Base-by-base conservation (phyloP, 148 eudicot species). In the Cornus suecica region DNA sequence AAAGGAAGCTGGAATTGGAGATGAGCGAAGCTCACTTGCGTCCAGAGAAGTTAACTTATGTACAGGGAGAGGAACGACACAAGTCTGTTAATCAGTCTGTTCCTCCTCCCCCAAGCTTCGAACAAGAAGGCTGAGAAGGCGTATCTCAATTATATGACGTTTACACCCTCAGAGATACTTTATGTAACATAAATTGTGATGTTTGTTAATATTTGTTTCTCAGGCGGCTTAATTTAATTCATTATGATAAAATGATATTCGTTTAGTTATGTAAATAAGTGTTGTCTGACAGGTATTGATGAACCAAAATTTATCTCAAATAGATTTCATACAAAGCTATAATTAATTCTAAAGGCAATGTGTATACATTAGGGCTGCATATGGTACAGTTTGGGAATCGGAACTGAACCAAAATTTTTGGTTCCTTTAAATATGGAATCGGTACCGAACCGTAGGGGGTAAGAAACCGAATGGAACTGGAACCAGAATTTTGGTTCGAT, bases 1-100 rank as follows among this genome's bases (percentile, higher is more conserved):
- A 92, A 78, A 89, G 85, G 88, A 90, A 84, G 87, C 85, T 84
- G 68, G 92, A 91, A 66, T 28, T 66, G 16, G 84, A 79, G 26
- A 29, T 28, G 29, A 82, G 72, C 34, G 92, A 86, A 63, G 62
- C 74, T 75, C 85, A 77, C 30, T 27, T 73, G 31, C 88, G 70
- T 37, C 74, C 84, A 3, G 92, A 90, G 71, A 88, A 87, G 77
- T 41, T 66, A 56, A 68, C 70, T 77, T 80, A 81, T 25, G 81
- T 76, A 32, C 84, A 61, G 16, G 82, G 79, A 3, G 90, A 87
- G 62, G 91, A 90, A 61, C 78, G 81, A 66, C 80, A 79, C 68
- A 90, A 87, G 71, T 72, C 81, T 45, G 80, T 80, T 28, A 90
- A 84, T 80, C 91, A 85, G 29, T 37, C n/a, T n/a, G n/a, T n/a